phyloP scores from a whole-genome alignment of 2,329 filamentous ascomycete species.

The Falciphora oryzae region DNA sequence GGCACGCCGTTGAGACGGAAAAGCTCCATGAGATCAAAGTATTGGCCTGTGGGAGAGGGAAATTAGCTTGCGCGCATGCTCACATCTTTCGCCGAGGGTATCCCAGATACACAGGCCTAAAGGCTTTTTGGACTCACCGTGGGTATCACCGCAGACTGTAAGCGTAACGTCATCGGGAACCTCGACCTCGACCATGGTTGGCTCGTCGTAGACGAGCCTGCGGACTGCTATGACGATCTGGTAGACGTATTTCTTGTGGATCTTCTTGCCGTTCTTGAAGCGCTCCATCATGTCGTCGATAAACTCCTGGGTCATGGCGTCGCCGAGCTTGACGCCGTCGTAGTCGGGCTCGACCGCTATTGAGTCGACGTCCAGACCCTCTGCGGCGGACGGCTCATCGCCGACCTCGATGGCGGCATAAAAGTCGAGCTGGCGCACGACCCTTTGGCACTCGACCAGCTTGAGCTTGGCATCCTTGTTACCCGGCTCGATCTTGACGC shows the following conservation, averaged over 20 bases:
- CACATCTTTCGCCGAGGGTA: neutral
- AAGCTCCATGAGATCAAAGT: constrained; percentile 93
- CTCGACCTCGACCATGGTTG: constrained; percentile 93
- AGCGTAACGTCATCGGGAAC: constrained; percentile 72
- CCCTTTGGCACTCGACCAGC: constrained; percentile 87
- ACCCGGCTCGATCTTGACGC: constrained; percentile 76
- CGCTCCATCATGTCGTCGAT: constrained; percentile 95
- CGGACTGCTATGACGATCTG: constrained; percentile 89
- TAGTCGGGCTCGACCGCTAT: constrained; percentile 80
- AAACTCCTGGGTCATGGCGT: constrained; percentile 92
- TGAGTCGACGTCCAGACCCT: constrained; percentile 79
- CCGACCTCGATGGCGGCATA: constrained; percentile 90
- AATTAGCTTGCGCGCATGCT: neutral
- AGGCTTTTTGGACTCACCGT: constrained; percentile 51
- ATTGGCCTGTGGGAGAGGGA: constrained; percentile 64
- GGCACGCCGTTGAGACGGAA: constrained; percentile 88
- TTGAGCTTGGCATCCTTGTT: constrained; percentile 92
- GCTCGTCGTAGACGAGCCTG: constrained; percentile 84
- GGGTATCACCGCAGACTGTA: constrained; percentile 95
- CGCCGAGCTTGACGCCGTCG: constrained; percentile 72
- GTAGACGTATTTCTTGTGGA: constrained; percentile 95
- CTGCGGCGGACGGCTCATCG: constrained; percentile 86
- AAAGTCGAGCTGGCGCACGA: constrained; percentile 88
- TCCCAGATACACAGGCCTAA: neutral
- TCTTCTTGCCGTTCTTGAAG: constrained; percentile 93